A percentile compares a stretch with the other conserved stretches of the same genome.
Conservation (phyloP, 108 stramenopile genomes). For the Seminavis robusta region DNA sequence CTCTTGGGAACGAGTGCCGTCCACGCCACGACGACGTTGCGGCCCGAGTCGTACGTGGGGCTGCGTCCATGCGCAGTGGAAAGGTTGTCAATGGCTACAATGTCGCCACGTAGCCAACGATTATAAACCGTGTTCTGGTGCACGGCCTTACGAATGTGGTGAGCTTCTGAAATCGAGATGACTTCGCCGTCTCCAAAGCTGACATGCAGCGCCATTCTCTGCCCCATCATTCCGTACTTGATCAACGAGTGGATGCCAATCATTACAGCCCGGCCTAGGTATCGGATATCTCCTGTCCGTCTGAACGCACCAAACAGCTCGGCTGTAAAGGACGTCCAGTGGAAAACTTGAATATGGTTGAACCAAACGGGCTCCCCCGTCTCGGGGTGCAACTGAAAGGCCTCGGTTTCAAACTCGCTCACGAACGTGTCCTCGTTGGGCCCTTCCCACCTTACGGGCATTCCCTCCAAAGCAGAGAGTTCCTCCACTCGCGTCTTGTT, state of each 20-base stretch:
- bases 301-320: slow-evolving; percentile 20
- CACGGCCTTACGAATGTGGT: slow-evolving; percentile 24
- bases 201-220: slow-evolving; percentile 17
- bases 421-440: slow-evolving; percentile 17
- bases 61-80: slow-evolving; percentile 27
- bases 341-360: slow-evolving; percentile 29
- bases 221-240: slow-evolving; percentile 14
- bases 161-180: slow-evolving; percentile 20
- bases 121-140: slow-evolving; percentile 30
- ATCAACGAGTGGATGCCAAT: slow-evolving; percentile 1
- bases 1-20: slow-evolving; percentile 9
- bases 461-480: slow-evolving; percentile 9
- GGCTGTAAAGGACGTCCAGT: slow-evolving; percentile 13
- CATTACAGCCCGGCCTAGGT: slow-evolving; percentile 1
- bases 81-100: slow-evolving; percentile 30
- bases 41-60: slow-evolving; percentile 23
- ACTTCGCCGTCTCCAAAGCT: slow-evolving; percentile 19
- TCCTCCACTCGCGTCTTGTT: slow-evolving; percentile 16
- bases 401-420: slow-evolving; percentile 6
- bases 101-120: slow-evolving; percentile 27
- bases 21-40: slow-evolving; percentile 25
- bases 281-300: background rate
- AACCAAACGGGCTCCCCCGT: slow-evolving; percentile 32
- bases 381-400: slow-evolving; percentile 24
- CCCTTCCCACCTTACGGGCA: slow-evolving; percentile 10